These are phyloP conservation scores for Calonectria fujianensis DNA, from an alignment of 2,329 filamentous ascomycete species.

Conservation along the genomic window DNA sequence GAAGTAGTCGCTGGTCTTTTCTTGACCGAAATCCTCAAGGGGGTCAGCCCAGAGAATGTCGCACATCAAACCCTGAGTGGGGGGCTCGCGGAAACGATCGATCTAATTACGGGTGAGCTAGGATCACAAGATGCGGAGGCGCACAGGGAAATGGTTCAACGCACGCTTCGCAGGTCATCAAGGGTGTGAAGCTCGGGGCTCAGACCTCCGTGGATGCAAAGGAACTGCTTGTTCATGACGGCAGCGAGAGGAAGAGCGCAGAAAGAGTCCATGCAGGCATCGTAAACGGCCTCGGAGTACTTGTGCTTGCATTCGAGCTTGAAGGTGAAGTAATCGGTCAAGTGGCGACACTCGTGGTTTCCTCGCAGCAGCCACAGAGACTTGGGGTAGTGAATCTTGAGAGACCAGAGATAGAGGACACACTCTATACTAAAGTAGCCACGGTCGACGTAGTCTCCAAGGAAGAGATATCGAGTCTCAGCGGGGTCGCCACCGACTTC, in stretches of 20 bases:
- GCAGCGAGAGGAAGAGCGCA: constrained; percentile 94
- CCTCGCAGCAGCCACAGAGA: constrained; percentile 97
- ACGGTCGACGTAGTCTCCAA: constrained; percentile 98
- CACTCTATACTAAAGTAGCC: constrained; percentile 99
- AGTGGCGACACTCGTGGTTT: constrained; percentile 98
- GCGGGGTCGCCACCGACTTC: constrained; percentile 98
- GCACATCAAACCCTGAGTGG: constrained; percentile 98
- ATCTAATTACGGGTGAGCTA: constrained; percentile 74
- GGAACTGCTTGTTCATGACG: constrained; percentile 99
- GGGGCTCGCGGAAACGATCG: constrained; percentile 97
- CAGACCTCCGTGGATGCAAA: constrained; percentile 97
- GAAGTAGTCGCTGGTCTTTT: constrained; percentile 98
- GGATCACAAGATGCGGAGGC: not conserved
- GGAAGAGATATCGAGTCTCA: constrained; percentile 96
- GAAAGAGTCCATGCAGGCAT: constrained; percentile 99
- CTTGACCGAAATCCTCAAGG: constrained; percentile 97
- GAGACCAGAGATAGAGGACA: constrained; percentile 96
- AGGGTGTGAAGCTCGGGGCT: constrained; percentile 97
- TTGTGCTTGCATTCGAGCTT: constrained; percentile 99
- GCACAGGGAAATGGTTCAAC: constrained; percentile 56
- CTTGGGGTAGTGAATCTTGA: constrained; percentile 99
- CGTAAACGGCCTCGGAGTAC: constrained; percentile 96
- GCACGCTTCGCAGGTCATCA: constrained; percentile 91
- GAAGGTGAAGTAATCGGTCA: constrained; percentile 99
- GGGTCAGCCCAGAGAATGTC: constrained; percentile 99